Evolutionary conservation across 1,139 yeast species (phyloP).

Genomic region (Sugiyamaella xylanicola): DNA sequence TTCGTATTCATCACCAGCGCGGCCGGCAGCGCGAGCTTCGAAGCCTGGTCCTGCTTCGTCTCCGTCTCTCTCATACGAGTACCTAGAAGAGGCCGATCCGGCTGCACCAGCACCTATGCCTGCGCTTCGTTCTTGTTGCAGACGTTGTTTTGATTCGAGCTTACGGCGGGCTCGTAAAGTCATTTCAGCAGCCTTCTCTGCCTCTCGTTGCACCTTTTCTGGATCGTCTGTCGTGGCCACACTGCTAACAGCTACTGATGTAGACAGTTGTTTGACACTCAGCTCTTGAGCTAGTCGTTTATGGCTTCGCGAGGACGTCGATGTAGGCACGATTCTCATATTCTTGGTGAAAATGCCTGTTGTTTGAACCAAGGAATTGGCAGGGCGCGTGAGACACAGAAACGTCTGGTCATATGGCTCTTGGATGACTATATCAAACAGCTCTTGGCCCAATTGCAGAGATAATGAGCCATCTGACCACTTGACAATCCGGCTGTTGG

Average conservation of each 20-base stretch:
- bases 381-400: constrained; percentile 70
- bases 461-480: constrained; percentile 95
- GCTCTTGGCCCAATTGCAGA: constrained; percentile 81
- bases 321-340: constrained; percentile 82
- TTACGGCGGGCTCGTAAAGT: constrained; percentile 47
- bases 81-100: constrained; percentile 23
- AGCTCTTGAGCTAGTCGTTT: constrained; percentile 77
- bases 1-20: constrained; percentile 52
- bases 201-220: constrained; percentile 73
- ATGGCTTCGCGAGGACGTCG: constrained; percentile 81
- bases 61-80: constrained; percentile 37
- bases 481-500: constrained; percentile 84
- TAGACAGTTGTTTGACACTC: constrained; percentile 58
- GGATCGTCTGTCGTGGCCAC: constrained; percentile 87
- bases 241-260: constrained; percentile 61
- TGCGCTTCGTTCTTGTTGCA: constrained; percentile 63
- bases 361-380: constrained; percentile 67
- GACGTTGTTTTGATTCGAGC: constrained; percentile 60
- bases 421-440: constrained; percentile 70
- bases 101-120: constrained; percentile 28
- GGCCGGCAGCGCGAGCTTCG: constrained; percentile 30
- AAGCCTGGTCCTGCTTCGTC: constrained; percentile 36
- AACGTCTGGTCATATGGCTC: constrained; percentile 72
- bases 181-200: constrained; percentile 70
- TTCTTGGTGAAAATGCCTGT: constrained; percentile 49